Conservation (phyloP, 768 basidiomycete species). For the Leccinum truebloodii region DNA sequence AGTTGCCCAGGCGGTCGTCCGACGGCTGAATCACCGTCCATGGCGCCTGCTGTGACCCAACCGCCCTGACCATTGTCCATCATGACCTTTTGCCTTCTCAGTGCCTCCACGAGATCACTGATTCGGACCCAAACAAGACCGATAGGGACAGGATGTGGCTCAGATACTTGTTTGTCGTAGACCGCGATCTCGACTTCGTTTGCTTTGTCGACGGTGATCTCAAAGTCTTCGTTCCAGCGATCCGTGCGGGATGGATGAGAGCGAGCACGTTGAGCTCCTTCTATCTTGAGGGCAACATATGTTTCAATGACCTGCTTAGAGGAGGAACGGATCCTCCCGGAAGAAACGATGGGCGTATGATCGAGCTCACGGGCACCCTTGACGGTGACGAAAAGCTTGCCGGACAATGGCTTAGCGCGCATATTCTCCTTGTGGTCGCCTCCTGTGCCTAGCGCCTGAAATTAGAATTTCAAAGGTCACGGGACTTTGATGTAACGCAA, state of each 20-base stretch:
- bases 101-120: constrained; percentile 90
- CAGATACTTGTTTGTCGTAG: constrained; percentile 87
- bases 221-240: constrained; percentile 97
- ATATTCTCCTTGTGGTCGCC: constrained; percentile 92
- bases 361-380: constrained; percentile 93
- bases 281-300: constrained; percentile 91
- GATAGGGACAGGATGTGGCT: constrained; percentile 81
- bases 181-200: constrained; percentile 98
- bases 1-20: constrained; percentile 50
- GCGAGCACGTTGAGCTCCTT: constrained; percentile 89
- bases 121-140: constrained; percentile 95
- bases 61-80: constrained; percentile 84
- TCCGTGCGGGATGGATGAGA: constrained; percentile 94
- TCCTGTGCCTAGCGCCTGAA: constrained; percentile 50
- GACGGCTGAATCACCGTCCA: constrained; percentile 63
- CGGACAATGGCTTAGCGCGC: constrained; percentile 91
- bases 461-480: constrained; percentile 28
- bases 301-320: constrained; percentile 82
- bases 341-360: constrained; percentile 75
- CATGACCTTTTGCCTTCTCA: constrained; percentile 88
- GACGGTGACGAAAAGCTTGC: constrained; percentile 85
- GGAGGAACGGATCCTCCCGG: constrained; percentile 67
- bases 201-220: constrained; percentile 95
- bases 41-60: constrained; percentile 95
- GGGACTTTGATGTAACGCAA: background rate